Evolutionary conservation across 2,329 filamentous ascomycete genomes (phyloP), one percentile per base, ranked within the genome.

Genomic region (Albifimbria verrucaria): DNA sequence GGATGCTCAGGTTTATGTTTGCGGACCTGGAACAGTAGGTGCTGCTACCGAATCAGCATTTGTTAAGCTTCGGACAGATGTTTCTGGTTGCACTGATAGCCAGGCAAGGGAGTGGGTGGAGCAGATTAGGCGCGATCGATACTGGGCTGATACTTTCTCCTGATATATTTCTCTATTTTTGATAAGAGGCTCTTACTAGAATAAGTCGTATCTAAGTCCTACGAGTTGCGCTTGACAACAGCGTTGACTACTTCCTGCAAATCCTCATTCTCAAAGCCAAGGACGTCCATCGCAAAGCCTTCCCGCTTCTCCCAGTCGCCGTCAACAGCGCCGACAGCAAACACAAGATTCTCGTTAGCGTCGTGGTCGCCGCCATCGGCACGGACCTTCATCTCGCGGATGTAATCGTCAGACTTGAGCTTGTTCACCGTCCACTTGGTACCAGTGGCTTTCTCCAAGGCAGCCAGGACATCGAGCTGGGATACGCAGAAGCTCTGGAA

Each of bases 361-460:
- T 64, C 64, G 17, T 54, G 57, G 26, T 77, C 65, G 12, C 32
- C 32, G 0, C 70, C 76, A 0, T 60, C 64, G 15, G 76, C 68
- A n/a, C 68, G 70, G 52, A 64, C 64, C 7, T 55, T 57, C 60
- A 72, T 73, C 48, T 73, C 61, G 23, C 63, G 59, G 11, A 80
- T 66, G 43, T 72, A 79, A 1, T 61, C 60, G 10, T 73, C 69
- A 0, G 72, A 72, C 43, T 77, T 68, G 1, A 69, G 51, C 22
- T 65, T 55, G 25, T 65, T 52, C 11, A 57, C 59, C 11, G 59
- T 62, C 69, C 70, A 71, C 52, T 77, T 74, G 17, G 59, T 55
- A 0, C 74, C 76, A 1, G 77, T 80, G 1, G 71, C 70, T 45
- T 77, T 74, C 67, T 87, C 80, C 3, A 83, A 68, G 0, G 73